phyloP scores from a whole-genome alignment of 345 rosid genomes.

The Pistacia atlantica region DNA sequence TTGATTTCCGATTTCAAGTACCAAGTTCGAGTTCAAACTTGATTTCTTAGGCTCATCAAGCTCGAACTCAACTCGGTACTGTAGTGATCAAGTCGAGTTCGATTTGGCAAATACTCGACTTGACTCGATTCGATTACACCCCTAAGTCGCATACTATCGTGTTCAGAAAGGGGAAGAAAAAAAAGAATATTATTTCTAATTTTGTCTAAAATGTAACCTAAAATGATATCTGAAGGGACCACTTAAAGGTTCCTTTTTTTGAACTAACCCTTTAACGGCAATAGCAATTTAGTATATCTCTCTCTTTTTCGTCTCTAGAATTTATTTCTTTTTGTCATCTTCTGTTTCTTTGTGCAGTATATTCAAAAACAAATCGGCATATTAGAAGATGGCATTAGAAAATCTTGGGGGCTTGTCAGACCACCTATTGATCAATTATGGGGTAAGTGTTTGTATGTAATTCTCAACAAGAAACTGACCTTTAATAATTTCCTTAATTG shows the following conservation, averaged over 20 bases:
- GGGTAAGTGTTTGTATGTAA: slow-evolving; percentile 30
- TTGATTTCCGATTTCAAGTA: no score
- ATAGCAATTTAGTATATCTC: neutral
- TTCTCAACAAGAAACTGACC: slow-evolving; percentile 12
- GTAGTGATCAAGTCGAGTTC: no score
- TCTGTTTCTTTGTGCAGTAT: slow-evolving; percentile 53
- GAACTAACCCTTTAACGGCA: neutral
- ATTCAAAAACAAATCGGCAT: slow-evolving; percentile 69
- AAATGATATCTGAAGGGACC: neutral
- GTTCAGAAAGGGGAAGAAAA: no score
- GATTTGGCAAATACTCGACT: no score
- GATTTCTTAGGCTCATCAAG: no score
- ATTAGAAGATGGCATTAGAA: slow-evolving; percentile 77
- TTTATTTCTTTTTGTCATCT: slow-evolving; percentile 9
- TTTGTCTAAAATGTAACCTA: no score
- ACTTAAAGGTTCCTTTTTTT: neutral
- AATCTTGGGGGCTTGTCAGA: slow-evolving; percentile 64
- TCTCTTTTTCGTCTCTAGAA: neutral
- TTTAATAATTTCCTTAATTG: slow-evolving; percentile 4
- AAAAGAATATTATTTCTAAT: no score
- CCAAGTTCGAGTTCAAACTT: no score
- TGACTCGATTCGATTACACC: no score
- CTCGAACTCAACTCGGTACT: no score
- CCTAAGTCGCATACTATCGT: no score
- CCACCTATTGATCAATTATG: slow-evolving; percentile 34